Base-by-base conservation (phyloP, 176 grass and related monocot genomes). In the Eremochloa ophiuroides region DNA sequence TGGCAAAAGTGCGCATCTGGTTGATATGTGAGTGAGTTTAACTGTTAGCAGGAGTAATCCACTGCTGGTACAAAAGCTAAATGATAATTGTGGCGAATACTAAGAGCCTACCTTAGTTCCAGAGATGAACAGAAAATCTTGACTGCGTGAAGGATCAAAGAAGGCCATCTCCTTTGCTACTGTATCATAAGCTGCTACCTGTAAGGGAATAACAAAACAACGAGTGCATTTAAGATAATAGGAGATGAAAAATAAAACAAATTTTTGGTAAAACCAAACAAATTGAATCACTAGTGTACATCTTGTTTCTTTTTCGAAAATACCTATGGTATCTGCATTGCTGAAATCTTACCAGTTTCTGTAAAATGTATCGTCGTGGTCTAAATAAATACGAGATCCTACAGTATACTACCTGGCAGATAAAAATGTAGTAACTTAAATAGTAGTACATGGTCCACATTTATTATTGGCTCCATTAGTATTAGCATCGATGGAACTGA, bases 41-140 rank as follows among this genome's bases (percentile, higher is more conserved):
- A 4, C 27, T 34, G 30, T 88, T 71, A 66, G 59, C 18, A 85
- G 40, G 66, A 77, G 23, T 0, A 67, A 55, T 8, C 0, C 47
- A 9, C 51, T 5, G 27, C 4, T n/a, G 48, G 2, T 22, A 75
- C 3, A 58, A 44, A 77, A 74, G 23, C 47, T 58, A 37, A 1
- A 41, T 8, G 2, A 41, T 5, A 44, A 59, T 56, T 13, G 20
- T 41, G 23, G 0, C 60, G 1, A 64, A 71, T 73, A 20, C 25
- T 75, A 58, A 38, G 60, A 48, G n/a, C 56, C 2, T 89, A 93
- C 96, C 96, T 98, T 98, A 34, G 96, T 98, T 88, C 96, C 96
- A 64, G 96, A 98, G 69, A 98, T 98, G 85, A 98, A 98, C 27
- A 98, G 79, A 56, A 98, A 98, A 51, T 98, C 93, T 87, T 95